These are phyloP conservation scores for Pascua sp. DNA, from an alignment of 1,284 basidiomycete species.

Conservation along the genomic window DNA sequence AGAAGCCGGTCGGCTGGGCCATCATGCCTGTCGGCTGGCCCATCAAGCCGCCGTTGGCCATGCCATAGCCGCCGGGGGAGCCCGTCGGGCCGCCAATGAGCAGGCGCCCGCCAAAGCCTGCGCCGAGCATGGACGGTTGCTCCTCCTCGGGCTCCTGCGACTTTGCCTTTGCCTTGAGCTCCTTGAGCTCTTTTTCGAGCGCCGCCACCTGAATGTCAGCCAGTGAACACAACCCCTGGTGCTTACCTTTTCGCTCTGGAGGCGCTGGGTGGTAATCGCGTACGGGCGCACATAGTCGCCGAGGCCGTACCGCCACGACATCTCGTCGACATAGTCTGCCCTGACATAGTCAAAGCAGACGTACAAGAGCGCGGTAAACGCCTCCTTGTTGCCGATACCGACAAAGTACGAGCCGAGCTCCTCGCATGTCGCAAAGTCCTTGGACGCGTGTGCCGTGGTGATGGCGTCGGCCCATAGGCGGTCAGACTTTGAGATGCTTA, in stretches of 20 bases:
- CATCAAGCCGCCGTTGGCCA: conserved; percentile 15
- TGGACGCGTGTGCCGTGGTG: conserved; percentile 82
- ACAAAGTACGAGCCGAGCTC: conserved; percentile 92
- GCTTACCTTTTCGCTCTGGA: conserved; percentile 66
- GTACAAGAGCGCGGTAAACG: conserved; percentile 85
- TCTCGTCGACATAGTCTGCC: conserved; percentile 86
- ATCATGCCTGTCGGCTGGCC: conserved; percentile 18
- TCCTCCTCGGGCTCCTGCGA: conserved; percentile 36
- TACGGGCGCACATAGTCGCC: conserved; percentile 97
- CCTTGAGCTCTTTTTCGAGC: conserved; percentile 48
- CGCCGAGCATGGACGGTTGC: conserved; percentile 26
- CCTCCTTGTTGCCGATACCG: conserved; percentile 97
- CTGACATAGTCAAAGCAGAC: conserved; percentile 90
- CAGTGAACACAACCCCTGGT: conserved; percentile 4
- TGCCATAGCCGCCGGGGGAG: conserved; percentile 4
- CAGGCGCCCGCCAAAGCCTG: conserved; percentile 45
- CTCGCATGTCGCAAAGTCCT: conserved; percentile 78
- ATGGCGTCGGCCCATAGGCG: conserved; percentile 93
- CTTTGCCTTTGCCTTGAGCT: conserved; percentile 40
- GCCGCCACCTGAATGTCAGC: conserved; percentile 28
- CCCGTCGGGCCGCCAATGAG: conserved; percentile 42
- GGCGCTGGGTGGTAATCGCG: conserved; percentile 49
- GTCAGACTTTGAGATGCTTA: conserved; percentile 90
- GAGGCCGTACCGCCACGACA: conserved; percentile 88
- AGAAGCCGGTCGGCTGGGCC: conserved; percentile 49